Evolutionary conservation across 1,139 yeast species (phyloP).

Genomic region (Kazachstania sp.): DNA sequence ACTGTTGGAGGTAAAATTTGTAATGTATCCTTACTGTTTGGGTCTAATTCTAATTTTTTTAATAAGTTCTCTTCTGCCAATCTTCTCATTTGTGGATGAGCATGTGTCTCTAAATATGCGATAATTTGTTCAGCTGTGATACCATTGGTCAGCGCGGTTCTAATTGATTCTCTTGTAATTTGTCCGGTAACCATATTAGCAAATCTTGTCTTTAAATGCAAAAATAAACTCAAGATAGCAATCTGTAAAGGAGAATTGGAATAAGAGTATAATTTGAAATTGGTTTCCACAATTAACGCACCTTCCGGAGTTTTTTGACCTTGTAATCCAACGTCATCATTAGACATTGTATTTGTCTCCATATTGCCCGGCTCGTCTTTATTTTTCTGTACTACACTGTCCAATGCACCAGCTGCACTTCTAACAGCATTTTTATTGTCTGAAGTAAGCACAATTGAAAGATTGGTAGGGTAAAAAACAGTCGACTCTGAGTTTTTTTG

Average conservation of each 20-base stretch:
- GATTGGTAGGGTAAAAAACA: constrained; percentile 80
- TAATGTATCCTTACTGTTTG: constrained; percentile 46
- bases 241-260: constrained; percentile 93
- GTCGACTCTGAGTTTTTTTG: constrained; percentile 54
- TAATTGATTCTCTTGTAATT: constrained; percentile 82
- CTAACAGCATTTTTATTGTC: constrained; percentile 58
- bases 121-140: constrained; percentile 93
- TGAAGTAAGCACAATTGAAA: constrained; percentile 85
- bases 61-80: constrained; percentile 60
- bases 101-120: constrained; percentile 80
- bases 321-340: constrained; percentile 26
- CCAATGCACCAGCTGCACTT: constrained; percentile 62
- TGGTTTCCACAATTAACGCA: constrained; percentile 82
- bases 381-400: constrained; percentile 44
- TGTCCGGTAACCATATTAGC: constrained; percentile 91
- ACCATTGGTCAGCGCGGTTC: constrained; percentile 78
- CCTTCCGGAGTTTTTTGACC: constrained; percentile 37
- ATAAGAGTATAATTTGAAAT: constrained; percentile 86
- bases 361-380: constrained; percentile 22
- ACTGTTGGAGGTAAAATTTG: constrained; percentile 89
- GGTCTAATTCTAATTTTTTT: constrained; percentile 56
- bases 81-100: constrained; percentile 84
- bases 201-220: constrained; percentile 74
- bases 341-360: constrained; percentile 18
- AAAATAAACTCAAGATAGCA: constrained; percentile 82